A percentile compares a stretch with the other conserved stretches of the same genome.
phyloP scores from a whole-genome alignment of 2,329 filamentous ascomycete species.

The Pseudogymnoascus pannorum region DNA sequence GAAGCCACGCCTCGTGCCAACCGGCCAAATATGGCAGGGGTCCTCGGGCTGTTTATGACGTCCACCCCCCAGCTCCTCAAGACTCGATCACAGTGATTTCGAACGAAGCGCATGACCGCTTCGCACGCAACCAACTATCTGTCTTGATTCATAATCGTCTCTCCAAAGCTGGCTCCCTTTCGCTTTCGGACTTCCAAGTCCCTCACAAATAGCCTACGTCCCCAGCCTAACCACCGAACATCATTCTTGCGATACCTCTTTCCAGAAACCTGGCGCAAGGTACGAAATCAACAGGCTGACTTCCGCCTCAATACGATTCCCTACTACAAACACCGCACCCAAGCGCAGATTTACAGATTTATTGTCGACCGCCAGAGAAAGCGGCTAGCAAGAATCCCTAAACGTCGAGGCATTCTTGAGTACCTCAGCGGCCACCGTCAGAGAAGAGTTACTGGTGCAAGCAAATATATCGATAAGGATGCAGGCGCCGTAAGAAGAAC shows the following conservation, averaged over 20 bases:
- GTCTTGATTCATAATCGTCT: neutral
- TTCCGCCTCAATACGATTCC: constrained; percentile 73
- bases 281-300: constrained; percentile 57
- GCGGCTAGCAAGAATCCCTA: constrained; percentile 41
- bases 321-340: constrained; percentile 59
- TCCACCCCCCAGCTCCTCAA: neutral
- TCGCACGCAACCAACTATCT: neutral
- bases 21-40: neutral
- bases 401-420: constrained; percentile 40
- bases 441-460: constrained; percentile 13
- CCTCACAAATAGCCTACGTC: neutral
- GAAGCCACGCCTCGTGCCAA: neutral
- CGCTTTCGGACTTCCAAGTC: constrained; percentile 8
- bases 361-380: constrained; percentile 58
- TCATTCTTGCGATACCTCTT: constrained; percentile 60
- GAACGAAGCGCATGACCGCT: neutral
- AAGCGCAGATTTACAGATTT: constrained; percentile 70
- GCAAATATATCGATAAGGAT: constrained; percentile 18
- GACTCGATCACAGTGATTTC: neutral
- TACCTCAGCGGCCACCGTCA: constrained; percentile 33
- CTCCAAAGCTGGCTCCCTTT: constrained; percentile 7
- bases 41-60: neutral
- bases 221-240: constrained; percentile 35
- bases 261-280: constrained; percentile 53
- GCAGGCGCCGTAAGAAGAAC: constrained; percentile 23